Evolutionary conservation across 2,329 filamentous ascomycete species (phyloP), one percentile per base, ranked within the genome.

Genomic region (Aspergillus spinulosporus): DNA sequence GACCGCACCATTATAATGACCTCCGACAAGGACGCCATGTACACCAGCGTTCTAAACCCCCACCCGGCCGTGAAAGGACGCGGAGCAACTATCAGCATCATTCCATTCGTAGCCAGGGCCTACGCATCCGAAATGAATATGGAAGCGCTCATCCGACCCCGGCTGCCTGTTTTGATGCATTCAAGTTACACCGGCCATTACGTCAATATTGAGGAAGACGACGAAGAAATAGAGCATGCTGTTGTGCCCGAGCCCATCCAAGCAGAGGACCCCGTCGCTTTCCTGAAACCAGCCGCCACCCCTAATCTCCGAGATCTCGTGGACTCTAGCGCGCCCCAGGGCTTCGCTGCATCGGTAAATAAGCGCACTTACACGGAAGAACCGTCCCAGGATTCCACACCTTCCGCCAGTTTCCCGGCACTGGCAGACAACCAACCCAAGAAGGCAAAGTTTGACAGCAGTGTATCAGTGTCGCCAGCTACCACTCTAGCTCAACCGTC

Each of bases 41-140:
- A 94, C 8, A 85, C 91, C 4, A 93, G 90, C 70, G 86, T 95
- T 9, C 77, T 97, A 57, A 91, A 94, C 71, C 90, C 91, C 0
- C 84, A 86, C 72, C 76, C 85, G 60, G 78, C 86, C 66, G 78
- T 83, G 66, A 81, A 86, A 68, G 83, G 87, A 42, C 79, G 84
- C 61, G 77, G 76, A 39, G 82, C 84, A 50, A 84, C 86, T 58
- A 81, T 88, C 31, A 94, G 88, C 70, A 87, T 96, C 47, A 74
- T 96, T 47, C 92, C 93, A 0, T 89, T 96, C 65, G 76, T 97
- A 28, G 83, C 85, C 5, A 82, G 86, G 53, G 81, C 84, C 49
- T 89, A 86, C 65, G 80, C 85, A 0, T 71, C 80, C 8, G 83
- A 87, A 49, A 78, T 83, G 55, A 82, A 82, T 11, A 84, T 94